phyloP scores from a whole-genome alignment of 306 rosid species.

The Prunus armeniaca region DNA sequence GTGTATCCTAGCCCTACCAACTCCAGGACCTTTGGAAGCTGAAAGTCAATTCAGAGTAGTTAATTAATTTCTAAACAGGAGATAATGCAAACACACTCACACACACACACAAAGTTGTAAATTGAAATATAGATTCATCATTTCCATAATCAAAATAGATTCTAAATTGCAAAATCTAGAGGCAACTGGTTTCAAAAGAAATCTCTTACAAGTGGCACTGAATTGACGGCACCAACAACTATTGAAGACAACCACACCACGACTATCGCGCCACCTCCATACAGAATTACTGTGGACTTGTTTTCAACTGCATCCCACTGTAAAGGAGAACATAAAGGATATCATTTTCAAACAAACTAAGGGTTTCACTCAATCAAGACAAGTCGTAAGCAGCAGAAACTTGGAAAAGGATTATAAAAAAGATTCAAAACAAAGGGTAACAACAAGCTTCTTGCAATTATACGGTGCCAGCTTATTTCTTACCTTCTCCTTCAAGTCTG shows the following conservation, averaged over 20 bases:
- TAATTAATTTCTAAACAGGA: background rate
- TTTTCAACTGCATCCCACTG: constrained; percentile 99
- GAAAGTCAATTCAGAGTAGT: constrained; percentile 29
- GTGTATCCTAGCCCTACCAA: constrained; percentile 98
- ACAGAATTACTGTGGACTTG: constrained; percentile 86
- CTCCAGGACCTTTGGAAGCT: constrained; percentile 97
- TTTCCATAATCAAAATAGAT: background rate
- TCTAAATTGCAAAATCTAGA: background rate
- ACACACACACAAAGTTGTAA: background rate
- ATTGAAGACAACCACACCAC: constrained; percentile 89
- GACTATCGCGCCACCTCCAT: constrained; percentile 91
- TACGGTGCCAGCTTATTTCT: constrained; percentile 15
- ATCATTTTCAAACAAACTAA: constrained; percentile 3
- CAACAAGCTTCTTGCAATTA: background rate
- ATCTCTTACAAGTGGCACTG: constrained; percentile 82
- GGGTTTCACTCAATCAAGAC: background rate
- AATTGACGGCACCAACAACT: constrained; percentile 82
- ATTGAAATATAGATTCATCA: constrained; percentile 2
- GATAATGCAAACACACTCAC: background rate
- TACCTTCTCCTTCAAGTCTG: constrained; percentile 96
- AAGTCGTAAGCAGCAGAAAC: background rate
- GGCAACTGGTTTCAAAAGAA: background rate
- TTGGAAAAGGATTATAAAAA: background rate
- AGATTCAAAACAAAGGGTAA: background rate
- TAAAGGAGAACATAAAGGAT: background rate